A percentile compares a stretch with the other conserved stretches of the same genome.
Evolutionary conservation across 495 filamentous ascomycete genomes (phyloP).

Genomic region (Penicillium canescens): DNA sequence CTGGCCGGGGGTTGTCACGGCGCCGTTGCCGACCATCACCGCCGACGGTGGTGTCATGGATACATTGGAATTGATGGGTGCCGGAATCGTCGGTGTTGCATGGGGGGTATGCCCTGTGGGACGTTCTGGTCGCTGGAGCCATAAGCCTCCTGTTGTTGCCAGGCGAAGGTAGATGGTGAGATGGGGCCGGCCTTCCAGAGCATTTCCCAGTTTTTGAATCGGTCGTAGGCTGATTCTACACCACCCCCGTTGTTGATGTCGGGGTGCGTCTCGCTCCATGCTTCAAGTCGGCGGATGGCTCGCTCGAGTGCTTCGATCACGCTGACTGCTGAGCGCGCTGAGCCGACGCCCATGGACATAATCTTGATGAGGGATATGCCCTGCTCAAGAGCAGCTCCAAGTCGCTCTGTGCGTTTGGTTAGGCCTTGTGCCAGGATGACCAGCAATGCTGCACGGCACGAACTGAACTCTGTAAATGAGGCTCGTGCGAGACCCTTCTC

Average conservation of each 20-base stretch:
- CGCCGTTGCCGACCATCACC: conserved; percentile 11
- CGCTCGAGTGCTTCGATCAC: conserved; percentile 54
- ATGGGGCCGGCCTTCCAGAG: conserved; percentile 52
- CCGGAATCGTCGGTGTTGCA: conserved; percentile 8
- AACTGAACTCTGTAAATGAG: conserved; percentile 54
- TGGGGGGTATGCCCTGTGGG: conserved; percentile 13
- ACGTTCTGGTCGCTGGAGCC: conserved; percentile 21
- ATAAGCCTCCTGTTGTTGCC: conserved; percentile 20
- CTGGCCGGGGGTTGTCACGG: conserved; percentile 8
- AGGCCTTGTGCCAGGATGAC: conserved; percentile 51
- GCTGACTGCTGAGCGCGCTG: conserved; percentile 49
- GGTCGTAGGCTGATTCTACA: conserved; percentile 48
- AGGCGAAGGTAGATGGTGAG: conserved; percentile 31
- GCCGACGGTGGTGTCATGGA: conserved; percentile 18
- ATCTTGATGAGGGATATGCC: conserved; percentile 52
- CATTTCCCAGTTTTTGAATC: conserved; percentile 55
- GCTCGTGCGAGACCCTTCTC: conserved; percentile 50
- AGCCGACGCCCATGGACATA: conserved; percentile 53
- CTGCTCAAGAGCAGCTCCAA: conserved; percentile 45
- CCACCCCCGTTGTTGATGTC: conserved; percentile 29
- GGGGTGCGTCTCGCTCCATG: conserved; percentile 40
- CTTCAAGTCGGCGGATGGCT: conserved; percentile 46
- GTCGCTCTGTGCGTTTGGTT: conserved; percentile 48
- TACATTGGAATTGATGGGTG: conserved; percentile 10
- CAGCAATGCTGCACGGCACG: conserved; percentile 50